Evolutionary conservation across 768 basidiomycete genomes (phyloP), one percentile per base, ranked within the genome.

Genomic region (Pholiota microspora): DNA sequence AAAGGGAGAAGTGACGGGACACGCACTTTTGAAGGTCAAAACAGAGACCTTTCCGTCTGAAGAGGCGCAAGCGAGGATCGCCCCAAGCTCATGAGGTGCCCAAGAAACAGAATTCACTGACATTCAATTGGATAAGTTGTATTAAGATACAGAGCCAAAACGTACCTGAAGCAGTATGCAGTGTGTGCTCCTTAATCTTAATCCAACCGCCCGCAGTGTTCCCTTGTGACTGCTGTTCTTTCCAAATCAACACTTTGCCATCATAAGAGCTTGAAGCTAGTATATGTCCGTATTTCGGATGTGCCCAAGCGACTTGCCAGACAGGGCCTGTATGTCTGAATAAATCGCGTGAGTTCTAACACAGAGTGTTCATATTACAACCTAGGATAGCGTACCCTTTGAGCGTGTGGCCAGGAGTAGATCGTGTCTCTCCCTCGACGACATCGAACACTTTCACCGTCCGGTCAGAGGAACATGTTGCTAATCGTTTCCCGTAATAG

Each of bases 181-280:
- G 73, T 2, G 86, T 88, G 66, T 98, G 96, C 72, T 98, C 97
- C 69, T 97, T 96, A 62, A 98, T 91, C 71, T 89, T 94, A 40
- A 88, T 81, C 97, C 97, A 98, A 1, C 82, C 83, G 56, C 85
- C 82, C 1, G 76, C 64, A 18, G 76, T 68, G 42, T 78, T 71
- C 13, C 81, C 82, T 61, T 81, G 79, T 6, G 76, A 76, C 56
- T 73, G 76, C 66, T 92, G 89, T 69, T 98, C 95, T 66, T 95
- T 97, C 97, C 97, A 99, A 61, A 99, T 94, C 71, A 98, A 82
- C 16, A 97, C 97, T 64, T 96, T 92, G 44, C 97, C 95, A 63
- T 99, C 97, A 69, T 98, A 98, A 4, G 95, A 97, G 67, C 94
- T 96, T n/a, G 92, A 95, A 25, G 96, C 96, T 50, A 99, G 84